A percentile compares a stretch with the other conserved stretches of the same genome.
These are phyloP conservation scores for Xylaria polymorpha DNA, from an alignment of 2,329 filamentous ascomycete genomes.

Conservation along the genomic window DNA sequence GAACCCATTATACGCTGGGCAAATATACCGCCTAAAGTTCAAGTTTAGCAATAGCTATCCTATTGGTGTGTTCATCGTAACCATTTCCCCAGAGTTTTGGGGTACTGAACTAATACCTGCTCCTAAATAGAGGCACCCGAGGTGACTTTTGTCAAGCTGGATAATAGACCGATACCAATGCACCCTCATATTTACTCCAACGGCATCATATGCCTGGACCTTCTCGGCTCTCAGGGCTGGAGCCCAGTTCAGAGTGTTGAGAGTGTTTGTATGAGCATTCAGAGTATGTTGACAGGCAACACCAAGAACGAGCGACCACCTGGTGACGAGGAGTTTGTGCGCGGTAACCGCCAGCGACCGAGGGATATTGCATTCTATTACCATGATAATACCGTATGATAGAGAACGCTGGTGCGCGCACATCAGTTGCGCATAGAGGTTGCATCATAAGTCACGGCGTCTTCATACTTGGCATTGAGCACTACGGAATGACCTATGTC, in stretches of 20 bases:
- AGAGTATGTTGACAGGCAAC: slow-evolving; percentile 98
- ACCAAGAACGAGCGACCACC: slow-evolving; percentile 89
- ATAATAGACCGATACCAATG: slow-evolving; percentile 81
- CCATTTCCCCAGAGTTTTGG: neutral
- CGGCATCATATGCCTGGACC: slow-evolving; percentile 96
- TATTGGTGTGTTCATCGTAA: slow-evolving; percentile 72
- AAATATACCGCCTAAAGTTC: slow-evolving; percentile 89
- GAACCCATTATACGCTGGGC: slow-evolving; percentile 86
- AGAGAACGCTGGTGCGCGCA: slow-evolving; percentile 2
- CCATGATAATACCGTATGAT: slow-evolving; percentile 83
- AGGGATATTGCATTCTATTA: slow-evolving; percentile 94
- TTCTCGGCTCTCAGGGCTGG: slow-evolving; percentile 90
- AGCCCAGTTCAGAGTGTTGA: slow-evolving; percentile 97
- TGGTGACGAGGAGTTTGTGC: slow-evolving; percentile 90
- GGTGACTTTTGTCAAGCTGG: slow-evolving; percentile 82
- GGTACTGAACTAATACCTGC: slow-evolving; percentile 26
- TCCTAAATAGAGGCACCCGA: slow-evolving; percentile 82
- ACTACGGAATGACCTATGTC: slow-evolving; percentile 5
- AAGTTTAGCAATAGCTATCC: slow-evolving; percentile 86
- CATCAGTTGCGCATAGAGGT: slow-evolving; percentile 13
- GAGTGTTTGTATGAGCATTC: slow-evolving; percentile 95
- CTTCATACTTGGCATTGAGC: slow-evolving; percentile 39
- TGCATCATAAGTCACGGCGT: slow-evolving; percentile 8
- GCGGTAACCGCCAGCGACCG: slow-evolving; percentile 80
- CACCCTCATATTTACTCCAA: slow-evolving; percentile 99